These are phyloP conservation scores for Musa beccarii DNA, from an alignment of 176 grass and related monocot genomes.

Conservation along the genomic window DNA sequence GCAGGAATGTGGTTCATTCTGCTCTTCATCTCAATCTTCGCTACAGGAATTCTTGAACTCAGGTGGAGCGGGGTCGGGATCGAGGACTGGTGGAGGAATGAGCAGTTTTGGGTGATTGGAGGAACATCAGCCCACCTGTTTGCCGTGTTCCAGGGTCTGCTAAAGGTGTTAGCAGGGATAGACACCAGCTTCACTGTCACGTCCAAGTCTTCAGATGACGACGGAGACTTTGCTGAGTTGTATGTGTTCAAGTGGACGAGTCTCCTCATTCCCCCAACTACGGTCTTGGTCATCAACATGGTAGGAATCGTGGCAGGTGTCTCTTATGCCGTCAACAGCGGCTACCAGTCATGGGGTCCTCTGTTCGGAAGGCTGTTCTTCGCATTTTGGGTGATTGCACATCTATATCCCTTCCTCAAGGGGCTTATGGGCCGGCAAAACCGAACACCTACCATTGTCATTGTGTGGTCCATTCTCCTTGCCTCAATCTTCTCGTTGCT, in stretches of 20 bases:
- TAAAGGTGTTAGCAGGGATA: background rate
- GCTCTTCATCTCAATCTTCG: background rate
- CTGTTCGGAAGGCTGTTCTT: background rate
- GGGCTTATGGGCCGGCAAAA: background rate
- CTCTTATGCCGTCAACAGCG: background rate
- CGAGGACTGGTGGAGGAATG: background rate
- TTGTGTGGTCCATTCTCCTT: background rate
- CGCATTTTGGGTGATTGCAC: background rate
- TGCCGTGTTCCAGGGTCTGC: background rate
- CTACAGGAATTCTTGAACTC: background rate
- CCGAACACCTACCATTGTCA: background rate
- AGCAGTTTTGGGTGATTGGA: background rate
- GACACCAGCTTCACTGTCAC: background rate
- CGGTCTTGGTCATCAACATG: background rate
- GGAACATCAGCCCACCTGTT: background rate
- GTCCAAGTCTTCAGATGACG: background rate
- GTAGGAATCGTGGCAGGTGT: background rate
- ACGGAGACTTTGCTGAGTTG: background rate
- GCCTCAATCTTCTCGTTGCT: background rate
- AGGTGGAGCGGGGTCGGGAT: background rate
- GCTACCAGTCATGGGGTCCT: background rate
- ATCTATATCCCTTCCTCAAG: background rate
- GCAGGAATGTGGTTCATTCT: conserved; percentile 3
- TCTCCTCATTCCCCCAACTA: background rate
- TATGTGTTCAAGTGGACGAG: conserved; percentile 1